Evolutionary conservation across 139 green algal genomes (phyloP).

Genomic region (Penium margaritaceum): DNA sequence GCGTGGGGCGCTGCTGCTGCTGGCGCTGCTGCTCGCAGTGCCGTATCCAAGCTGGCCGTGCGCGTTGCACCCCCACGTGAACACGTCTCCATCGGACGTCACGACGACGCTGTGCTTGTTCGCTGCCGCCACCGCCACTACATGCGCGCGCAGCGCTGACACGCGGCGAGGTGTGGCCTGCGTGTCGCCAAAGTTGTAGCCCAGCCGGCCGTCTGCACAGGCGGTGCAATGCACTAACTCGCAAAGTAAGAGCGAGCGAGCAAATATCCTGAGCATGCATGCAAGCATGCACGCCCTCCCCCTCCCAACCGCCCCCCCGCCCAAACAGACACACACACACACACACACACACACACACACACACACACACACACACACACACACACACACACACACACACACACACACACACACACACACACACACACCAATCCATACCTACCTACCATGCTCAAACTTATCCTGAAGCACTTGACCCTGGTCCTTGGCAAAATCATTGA

Average conservation of each 20-base stretch:
- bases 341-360: neutral
- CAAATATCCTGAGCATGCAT: too few relatives aligned
- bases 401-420: neutral
- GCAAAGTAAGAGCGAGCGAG: too few relatives aligned
- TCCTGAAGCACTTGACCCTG: neutral
- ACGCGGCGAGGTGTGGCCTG: slow-evolving; percentile 37
- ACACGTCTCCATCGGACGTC: slow-evolving; percentile 20
- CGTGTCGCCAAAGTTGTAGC: slow-evolving; percentile 36
- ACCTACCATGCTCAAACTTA: neutral
- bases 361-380: neutral
- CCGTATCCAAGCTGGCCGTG: slow-evolving; percentile 44
- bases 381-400: neutral
- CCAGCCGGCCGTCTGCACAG: slow-evolving; percentile 39
- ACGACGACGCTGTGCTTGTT: slow-evolving; percentile 44
- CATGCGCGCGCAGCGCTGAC: slow-evolving; percentile 7
- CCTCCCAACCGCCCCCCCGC: too few relatives aligned
- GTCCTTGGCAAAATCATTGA: neutral
- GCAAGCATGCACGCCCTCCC: too few relatives aligned
- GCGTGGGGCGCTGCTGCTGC: slow-evolving; percentile 19
- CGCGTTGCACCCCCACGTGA: slow-evolving; percentile 45
- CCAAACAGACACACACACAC: neutral
- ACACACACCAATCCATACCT: neutral
- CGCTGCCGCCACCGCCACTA: slow-evolving; percentile 30
- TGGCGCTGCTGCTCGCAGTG: slow-evolving; percentile 24
- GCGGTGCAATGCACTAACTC: too few relatives aligned